phyloP scores from a whole-genome alignment of 306 rosid species.

The Phaseolus lunatus region DNA sequence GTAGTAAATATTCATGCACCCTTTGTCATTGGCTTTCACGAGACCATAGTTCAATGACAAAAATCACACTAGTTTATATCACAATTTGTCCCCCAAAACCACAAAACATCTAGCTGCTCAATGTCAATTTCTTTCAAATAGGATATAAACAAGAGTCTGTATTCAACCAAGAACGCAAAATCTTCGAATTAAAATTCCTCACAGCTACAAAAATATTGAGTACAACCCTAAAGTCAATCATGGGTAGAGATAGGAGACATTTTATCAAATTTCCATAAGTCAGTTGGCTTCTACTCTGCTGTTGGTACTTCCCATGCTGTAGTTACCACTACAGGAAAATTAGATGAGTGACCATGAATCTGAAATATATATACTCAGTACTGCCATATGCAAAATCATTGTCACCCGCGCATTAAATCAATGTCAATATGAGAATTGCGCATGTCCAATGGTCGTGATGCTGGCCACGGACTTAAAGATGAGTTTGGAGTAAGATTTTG shows the following conservation, averaged over 20 bases:
- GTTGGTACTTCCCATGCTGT: slow-evolving; percentile 48
- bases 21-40: not conserved
- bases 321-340: slow-evolving; percentile 59
- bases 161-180: slow-evolving; percentile 34
- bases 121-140: slow-evolving; percentile 22
- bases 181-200: slow-evolving; percentile 49
- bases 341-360: slow-evolving; percentile 55
- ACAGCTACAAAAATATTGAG: slow-evolving; percentile 58
- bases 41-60: slow-evolving; percentile 14
- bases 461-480: slow-evolving; percentile 74
- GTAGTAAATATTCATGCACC: not conserved
- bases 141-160: slow-evolving; percentile 23
- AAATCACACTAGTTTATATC: slow-evolving; percentile 6
- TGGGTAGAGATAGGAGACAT: slow-evolving; percentile 53
- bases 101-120: slow-evolving; percentile 8
- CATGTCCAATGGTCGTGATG: slow-evolving; percentile 76
- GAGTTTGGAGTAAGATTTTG: slow-evolving; percentile 68
- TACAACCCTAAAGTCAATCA: slow-evolving; percentile 54
- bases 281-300: slow-evolving; percentile 59
- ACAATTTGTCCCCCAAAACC: slow-evolving; percentile 11
- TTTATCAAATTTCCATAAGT: slow-evolving; percentile 47
- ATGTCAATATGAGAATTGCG: slow-evolving; percentile 85
- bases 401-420: slow-evolving; percentile 95
- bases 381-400: slow-evolving; percentile 32
- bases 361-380: slow-evolving; percentile 52